Percentiles rank a stretch among this genome's conserved stretches.
phyloP scores from a whole-genome alignment of 306 rosid species.

The Hippophae tibetana region DNA sequence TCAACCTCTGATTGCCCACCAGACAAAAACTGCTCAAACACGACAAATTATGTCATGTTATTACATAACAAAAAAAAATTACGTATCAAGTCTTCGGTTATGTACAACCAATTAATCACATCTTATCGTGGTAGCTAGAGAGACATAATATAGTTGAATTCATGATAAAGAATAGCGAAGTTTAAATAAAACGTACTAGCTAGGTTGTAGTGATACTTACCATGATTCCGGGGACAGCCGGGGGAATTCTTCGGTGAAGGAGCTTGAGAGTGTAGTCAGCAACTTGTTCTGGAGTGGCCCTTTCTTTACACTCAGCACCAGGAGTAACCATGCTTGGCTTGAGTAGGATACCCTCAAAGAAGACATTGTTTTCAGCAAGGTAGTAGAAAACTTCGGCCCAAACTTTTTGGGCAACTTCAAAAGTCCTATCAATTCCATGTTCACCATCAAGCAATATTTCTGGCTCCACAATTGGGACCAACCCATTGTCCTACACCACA shows the following conservation, averaged over 20 bases:
- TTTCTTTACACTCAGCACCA: constrained; percentile 75
- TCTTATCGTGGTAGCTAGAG: too few species aligned
- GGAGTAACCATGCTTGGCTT: constrained; percentile 99
- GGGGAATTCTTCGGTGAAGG: constrained; percentile 76
- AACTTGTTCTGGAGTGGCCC: constrained; percentile 62
- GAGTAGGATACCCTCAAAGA: constrained; percentile 86
- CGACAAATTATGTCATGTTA: not conserved
- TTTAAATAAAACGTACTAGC: too few species aligned
- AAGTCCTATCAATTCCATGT: constrained; percentile 70
- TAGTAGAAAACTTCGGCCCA: constrained; percentile 96
- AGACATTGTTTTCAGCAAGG: constrained; percentile 83
- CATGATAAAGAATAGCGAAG: not conserved
- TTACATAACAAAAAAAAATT: too few species aligned
- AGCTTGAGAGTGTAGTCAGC: constrained; percentile 83
- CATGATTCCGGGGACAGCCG: constrained; percentile 97
- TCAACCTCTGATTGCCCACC: constrained; percentile 99
- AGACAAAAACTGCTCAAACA: constrained; percentile 64
- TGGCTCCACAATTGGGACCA: constrained; percentile 96
- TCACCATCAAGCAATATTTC: constrained; percentile 97
- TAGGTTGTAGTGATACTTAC: constrained; percentile 27
- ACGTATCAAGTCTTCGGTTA: too few species aligned
- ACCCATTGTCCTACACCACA: constrained; percentile 44
- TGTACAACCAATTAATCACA: too few species aligned
- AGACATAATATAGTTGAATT: too few species aligned
- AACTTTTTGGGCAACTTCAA: constrained; percentile 72